These are phyloP conservation scores for Pueraria montana DNA, from an alignment of 306 rosid genomes.

Conservation along the genomic window DNA sequence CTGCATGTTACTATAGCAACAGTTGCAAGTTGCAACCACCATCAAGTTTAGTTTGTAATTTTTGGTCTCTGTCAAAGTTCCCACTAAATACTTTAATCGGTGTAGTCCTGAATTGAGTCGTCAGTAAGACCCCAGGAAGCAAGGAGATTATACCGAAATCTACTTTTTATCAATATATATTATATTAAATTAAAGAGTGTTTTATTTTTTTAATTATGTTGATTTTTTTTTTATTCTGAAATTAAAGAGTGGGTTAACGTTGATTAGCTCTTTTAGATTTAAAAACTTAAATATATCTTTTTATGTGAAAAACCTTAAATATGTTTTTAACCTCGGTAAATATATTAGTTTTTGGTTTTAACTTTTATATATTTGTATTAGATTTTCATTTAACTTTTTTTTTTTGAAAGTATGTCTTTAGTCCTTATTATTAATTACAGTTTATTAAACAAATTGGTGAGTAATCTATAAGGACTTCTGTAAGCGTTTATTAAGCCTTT, in stretches of 20 bases:
- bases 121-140: conserved; percentile 1
- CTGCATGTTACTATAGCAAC: conserved; percentile 36
- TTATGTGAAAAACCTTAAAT: too few relatives aligned
- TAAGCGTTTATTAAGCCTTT: too few relatives aligned
- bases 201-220: too few relatives aligned
- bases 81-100: conserved; percentile 24
- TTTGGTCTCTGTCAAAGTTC: conserved; percentile 8
- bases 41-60: conserved; percentile 21
- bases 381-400: background rate
- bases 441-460: too few relatives aligned
- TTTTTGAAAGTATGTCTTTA: background rate
- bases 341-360: background rate
- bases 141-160: conserved; percentile 1
- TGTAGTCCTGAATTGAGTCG: background rate
- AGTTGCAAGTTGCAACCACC: conserved; percentile 40
- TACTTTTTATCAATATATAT: background rate
- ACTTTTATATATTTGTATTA: background rate
- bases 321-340: background rate
- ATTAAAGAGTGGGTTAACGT: background rate
- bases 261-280: too few relatives aligned
- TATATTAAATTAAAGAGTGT: background rate
- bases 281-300: too few relatives aligned
- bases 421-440: background rate
- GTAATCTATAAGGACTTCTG: too few relatives aligned
- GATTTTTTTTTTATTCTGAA: too few relatives aligned